Conservation (phyloP, 257 asterid genomes). For the Rubia yunnanensis region DNA sequence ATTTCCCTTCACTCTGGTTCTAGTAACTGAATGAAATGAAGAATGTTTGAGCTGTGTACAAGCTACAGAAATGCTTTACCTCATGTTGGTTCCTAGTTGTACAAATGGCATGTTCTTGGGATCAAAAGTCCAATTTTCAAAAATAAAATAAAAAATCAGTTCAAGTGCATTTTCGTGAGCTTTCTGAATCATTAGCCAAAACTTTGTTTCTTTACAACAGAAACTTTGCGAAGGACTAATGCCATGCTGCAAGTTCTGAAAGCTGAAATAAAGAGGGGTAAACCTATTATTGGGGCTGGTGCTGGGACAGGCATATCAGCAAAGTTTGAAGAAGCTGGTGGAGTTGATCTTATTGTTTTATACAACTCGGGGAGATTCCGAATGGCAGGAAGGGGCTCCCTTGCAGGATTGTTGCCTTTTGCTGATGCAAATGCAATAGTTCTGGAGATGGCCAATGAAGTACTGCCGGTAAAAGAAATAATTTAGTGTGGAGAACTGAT, state of each 20-base stretch:
- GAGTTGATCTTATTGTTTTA: slow-evolving; percentile 82
- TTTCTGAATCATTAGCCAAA: neutral
- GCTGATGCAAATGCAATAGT: slow-evolving; percentile 97
- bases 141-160: too few relatives aligned
- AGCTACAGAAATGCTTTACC: too few relatives aligned
- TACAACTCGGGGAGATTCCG: slow-evolving; percentile 95
- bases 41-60: neutral
- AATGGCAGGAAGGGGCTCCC: slow-evolving; percentile 99
- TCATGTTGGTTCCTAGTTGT: too few relatives aligned
- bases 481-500: neutral
- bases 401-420: slow-evolving; percentile 91
- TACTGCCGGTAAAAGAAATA: slow-evolving; percentile 55
- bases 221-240: slow-evolving; percentile 61
- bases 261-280: slow-evolving; percentile 58
- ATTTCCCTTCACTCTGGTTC: neutral
- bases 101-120: too few relatives aligned
- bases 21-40: too few relatives aligned
- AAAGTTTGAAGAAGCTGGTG: slow-evolving; percentile 97
- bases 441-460: slow-evolving; percentile 95
- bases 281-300: slow-evolving; percentile 95
- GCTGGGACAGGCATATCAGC: slow-evolving; percentile 99
- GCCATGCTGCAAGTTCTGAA: slow-evolving; percentile 50
- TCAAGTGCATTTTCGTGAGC: neutral
- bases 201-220: slow-evolving; percentile 30
- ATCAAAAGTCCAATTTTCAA: neutral